These are phyloP conservation scores for Mucor velutinosus DNA, from an alignment of 371 early-diverging fungal species.

Conservation along the genomic window DNA sequence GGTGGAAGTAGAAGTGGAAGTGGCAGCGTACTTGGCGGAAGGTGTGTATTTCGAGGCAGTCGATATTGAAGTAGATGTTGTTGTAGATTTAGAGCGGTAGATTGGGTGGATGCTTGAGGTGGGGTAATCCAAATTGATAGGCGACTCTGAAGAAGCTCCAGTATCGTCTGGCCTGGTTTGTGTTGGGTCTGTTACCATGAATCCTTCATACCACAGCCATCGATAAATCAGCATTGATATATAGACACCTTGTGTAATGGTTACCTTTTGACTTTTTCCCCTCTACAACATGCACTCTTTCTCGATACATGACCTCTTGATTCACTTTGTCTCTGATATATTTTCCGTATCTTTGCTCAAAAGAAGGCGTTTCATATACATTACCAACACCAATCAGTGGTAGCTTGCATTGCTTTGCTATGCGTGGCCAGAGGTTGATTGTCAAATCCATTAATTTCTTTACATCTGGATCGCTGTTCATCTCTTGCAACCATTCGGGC, in stretches of 20 bases:
- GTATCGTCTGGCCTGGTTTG: background rate
- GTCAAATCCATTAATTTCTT: background rate
- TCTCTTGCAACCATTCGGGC: background rate
- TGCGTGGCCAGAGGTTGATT: background rate
- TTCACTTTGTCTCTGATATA: background rate
- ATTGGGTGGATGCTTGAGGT: background rate
- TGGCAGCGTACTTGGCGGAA: background rate
- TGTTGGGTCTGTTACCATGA: background rate
- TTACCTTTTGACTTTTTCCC: background rate
- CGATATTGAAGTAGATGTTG: background rate
- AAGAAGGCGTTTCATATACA: background rate
- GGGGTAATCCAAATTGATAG: background rate
- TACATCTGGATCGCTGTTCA: conserved; percentile 10
- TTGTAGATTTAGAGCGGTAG: background rate
- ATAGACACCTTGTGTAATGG: background rate
- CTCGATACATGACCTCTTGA: background rate
- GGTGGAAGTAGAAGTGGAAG: background rate
- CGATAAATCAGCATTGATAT: background rate
- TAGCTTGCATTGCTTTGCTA: background rate
- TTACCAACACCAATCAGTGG: background rate
- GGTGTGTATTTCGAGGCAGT: background rate
- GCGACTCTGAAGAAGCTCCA: background rate
- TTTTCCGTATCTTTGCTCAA: background rate
- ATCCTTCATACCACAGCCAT: background rate
- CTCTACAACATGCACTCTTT: background rate